Evolutionary conservation across 495 filamentous ascomycete species (phyloP).

Genomic region (Immersiella caudata): DNA sequence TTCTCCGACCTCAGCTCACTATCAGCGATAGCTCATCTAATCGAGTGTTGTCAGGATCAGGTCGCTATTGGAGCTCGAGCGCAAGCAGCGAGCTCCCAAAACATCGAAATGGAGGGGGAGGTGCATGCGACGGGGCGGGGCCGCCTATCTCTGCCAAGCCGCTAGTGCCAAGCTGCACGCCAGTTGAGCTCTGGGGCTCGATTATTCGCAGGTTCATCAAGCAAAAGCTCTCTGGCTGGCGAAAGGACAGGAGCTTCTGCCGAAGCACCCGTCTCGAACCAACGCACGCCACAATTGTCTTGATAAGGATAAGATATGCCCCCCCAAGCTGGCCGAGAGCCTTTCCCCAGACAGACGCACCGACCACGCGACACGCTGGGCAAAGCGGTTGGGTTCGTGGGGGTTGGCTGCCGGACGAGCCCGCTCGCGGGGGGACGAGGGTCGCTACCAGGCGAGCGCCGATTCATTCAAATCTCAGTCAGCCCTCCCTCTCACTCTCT

Average conservation of each 20-base stretch:
- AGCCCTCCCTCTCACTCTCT: not conserved
- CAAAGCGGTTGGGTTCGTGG: slow-evolving; percentile 1
- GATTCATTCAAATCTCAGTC: slow-evolving; percentile 13
- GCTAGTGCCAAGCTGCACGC: slow-evolving; percentile 11
- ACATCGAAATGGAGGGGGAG: not conserved
- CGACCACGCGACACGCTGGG: slow-evolving; percentile 3
- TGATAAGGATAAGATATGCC: slow-evolving; percentile 17
- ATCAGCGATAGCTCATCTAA: slow-evolving; percentile 14
- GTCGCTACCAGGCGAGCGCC: slow-evolving; percentile 11
- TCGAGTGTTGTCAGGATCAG: slow-evolving; percentile 12
- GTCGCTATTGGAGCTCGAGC: slow-evolving; percentile 12
- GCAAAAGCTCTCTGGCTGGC: not conserved
- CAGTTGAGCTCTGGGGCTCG: not conserved
- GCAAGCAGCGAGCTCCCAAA: not conserved
- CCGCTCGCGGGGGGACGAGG: not conserved
- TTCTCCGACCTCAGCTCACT: slow-evolving; percentile 1
- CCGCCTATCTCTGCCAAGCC: slow-evolving; percentile 18
- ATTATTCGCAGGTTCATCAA: not conserved
- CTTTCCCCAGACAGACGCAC: slow-evolving; percentile 1
- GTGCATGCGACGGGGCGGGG: slow-evolving; percentile 12
- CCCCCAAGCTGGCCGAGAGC: not conserved
- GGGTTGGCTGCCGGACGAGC: not conserved
- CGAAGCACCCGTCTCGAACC: not conserved
- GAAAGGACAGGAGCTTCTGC: too few relatives aligned
- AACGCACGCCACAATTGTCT: not conserved